Evolutionary conservation across 116 monocot species (phyloP), one percentile per base, ranked within the genome.

Genomic region (Papilionanthe hybrid): DNA sequence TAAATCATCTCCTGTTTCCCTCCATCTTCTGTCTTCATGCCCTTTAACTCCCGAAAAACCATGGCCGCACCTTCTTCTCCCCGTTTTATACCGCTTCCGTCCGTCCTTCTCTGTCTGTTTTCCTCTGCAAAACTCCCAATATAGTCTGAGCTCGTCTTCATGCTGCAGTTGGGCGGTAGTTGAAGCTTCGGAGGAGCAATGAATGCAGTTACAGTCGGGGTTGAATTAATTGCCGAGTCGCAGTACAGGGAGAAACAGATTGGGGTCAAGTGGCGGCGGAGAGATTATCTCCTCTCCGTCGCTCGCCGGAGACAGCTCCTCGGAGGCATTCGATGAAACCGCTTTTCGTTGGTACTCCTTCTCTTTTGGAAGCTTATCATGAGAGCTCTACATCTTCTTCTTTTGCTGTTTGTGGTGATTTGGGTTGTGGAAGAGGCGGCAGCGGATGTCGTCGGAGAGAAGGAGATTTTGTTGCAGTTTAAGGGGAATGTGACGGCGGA

Each of bases 391-490:
- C 5, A 28, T 27, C 28, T 75, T 49, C 49, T 75, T 20, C 25
- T 75, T 50, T 49, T 47, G 17, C 49, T 49, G 75, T 47, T 75
- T 75, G 49, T 49, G 42, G 42, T 48, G 49, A 50, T 49, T 11
- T 3, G 75, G 27, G 11, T 48, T 50, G 15, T 28, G 2, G 50
- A 0, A 4, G 53, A 53, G 18, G 27, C 23, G 27, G 47, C 47
- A 49, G 75, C 49, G 75, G 47, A 23, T 22, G 19, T 28, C 28
- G 50, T 50, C 28, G 75, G 47, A 57, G 99, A 99, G 88, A 93
- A 84, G 79, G 77, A 48, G 55, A 81, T 85, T 15, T 91, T 99
- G 7, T 90, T 99, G 22, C 79, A 82, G 43, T 99, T 99, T 82
- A 99, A 93, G 82, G 76, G 86, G 37, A 74, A 79, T 79, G 77